Base-by-base conservation (phyloP, 2,329 filamentous ascomycete species). In the Geosmithia putterillii region DNA sequence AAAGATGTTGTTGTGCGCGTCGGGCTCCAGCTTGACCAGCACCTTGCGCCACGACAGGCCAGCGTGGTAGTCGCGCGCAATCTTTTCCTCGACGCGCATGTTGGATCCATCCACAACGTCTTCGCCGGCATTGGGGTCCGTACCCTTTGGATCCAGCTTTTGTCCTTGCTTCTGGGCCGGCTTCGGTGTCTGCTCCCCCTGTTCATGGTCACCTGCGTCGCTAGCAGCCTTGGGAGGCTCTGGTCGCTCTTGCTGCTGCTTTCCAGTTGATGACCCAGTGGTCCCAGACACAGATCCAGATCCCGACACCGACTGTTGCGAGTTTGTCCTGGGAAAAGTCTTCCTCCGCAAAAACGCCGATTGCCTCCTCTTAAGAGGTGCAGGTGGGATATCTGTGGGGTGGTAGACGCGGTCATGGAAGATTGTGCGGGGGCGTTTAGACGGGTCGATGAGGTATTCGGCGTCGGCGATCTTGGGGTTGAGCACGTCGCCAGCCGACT, bases 1-100 rank as follows among this genome's bases (percentile, higher is more conserved):
- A 47, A 96, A 83, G 51, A 98, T 94, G 61, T 98, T 98, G 63
- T 98, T 98, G 66, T 98, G 92, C 0, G 92, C 92, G 62, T 98
- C 92, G 0, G 92, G 92, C 58, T 98, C 90, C 2, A 98, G 71
- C 43, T 92, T 84, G 14, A 98, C 92, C 4, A 98, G 76, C 1
- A 98, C 92, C 59, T 98, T 98, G 39, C 92, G 84, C 92, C 92
- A 98, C 2, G 86, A 86, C 18, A 98, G 65, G 49, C 87, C 87
- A 12, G 81, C 79, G 60, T 98, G 92, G 63, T 98, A 98, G 14
- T 88, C 92, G 40, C 92, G 78, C 2, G 92, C 92, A 51, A 98
- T 98, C 64, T 95, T 96, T 61, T 98, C 92, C 61, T 98, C 92
- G 1, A 96, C 88, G 48, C 85, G 86, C 79, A 96, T 89, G 49